Conservation (phyloP, 2,329 filamentous ascomycete species). For the Cadophora luteo-olivacea region DNA sequence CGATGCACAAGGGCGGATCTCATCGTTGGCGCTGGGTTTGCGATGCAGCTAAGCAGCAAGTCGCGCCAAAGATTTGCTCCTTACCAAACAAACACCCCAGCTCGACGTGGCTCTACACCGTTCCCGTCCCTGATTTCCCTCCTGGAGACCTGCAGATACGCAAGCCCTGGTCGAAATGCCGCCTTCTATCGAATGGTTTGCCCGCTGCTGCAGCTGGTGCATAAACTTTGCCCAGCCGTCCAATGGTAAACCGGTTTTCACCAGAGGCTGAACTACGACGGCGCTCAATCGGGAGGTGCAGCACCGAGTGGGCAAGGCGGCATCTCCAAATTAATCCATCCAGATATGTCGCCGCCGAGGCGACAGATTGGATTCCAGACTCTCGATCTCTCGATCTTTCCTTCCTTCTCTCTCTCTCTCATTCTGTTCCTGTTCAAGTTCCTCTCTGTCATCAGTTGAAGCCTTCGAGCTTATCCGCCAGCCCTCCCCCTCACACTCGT, state of each 20-base stretch:
- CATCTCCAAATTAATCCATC: conserved; percentile 15
- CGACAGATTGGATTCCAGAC: conserved; percentile 10
- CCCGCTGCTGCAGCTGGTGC: conserved; percentile 6
- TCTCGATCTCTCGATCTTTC: neutral
- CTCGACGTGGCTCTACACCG: conserved; percentile 14
- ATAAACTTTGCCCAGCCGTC: conserved; percentile 11
- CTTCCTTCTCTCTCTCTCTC: conserved; percentile 5
- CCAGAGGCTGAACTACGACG: conserved; percentile 7
- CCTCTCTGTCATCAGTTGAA: neutral
- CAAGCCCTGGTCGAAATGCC: conserved; percentile 17
- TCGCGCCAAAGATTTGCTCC: conserved; percentile 3
- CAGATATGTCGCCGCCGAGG: conserved; percentile 14
- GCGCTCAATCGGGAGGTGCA: conserved; percentile 15
- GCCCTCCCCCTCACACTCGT: conserved; percentile 4
- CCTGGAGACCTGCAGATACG: conserved; percentile 18
- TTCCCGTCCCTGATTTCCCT: conserved; percentile 15
- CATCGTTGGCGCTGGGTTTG: conserved; percentile 12
- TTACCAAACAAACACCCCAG: conserved; percentile 14
- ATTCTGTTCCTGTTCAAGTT: neutral
- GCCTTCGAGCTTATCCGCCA: conserved; percentile 3
- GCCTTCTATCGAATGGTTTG: conserved; percentile 17
- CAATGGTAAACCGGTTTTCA: conserved; percentile 14
- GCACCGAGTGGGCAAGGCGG: conserved; percentile 10
- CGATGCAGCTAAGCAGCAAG: conserved; percentile 8
- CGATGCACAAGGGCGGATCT: conserved; percentile 15